Conservation (phyloP, 257 asterid species). For the Ilex aquifolium region DNA sequence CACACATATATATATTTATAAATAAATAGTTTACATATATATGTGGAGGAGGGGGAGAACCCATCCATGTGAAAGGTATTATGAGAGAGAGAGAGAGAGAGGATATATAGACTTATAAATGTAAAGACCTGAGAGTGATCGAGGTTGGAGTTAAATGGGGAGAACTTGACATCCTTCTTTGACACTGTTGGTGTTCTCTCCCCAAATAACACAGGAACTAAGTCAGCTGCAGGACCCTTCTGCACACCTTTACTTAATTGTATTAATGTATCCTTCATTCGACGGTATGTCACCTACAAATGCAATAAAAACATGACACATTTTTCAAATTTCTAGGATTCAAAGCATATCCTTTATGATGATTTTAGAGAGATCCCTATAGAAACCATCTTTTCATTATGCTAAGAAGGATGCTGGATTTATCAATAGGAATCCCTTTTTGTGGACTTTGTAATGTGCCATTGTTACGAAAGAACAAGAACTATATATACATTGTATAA, state of each 20-base stretch:
- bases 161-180: conserved; percentile 68
- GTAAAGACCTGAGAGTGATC: conserved; percentile 85
- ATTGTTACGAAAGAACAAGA: background rate
- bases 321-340: background rate
- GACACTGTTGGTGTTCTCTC: conserved; percentile 60
- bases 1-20: background rate
- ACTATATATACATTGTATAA: background rate
- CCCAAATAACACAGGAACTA: conserved; percentile 91
- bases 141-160: conserved; percentile 59
- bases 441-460: background rate
- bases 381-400: background rate
- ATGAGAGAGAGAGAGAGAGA: too few species aligned
- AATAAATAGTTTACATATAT: too few species aligned
- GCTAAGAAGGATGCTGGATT: background rate
- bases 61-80: too few species aligned
- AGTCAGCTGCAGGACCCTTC: conserved; percentile 88
- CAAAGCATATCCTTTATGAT: background rate
- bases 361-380: background rate
- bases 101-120: conserved; percentile 1
- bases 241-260: conserved; percentile 87
- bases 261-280: conserved; percentile 84
- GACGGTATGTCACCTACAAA: conserved; percentile 80
- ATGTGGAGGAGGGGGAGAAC: too few species aligned
- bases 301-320: conserved; percentile 12
- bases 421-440: background rate